Evolutionary conservation across 2,329 filamentous ascomycete species (phyloP).

Genomic region (Massarina eburnea): DNA sequence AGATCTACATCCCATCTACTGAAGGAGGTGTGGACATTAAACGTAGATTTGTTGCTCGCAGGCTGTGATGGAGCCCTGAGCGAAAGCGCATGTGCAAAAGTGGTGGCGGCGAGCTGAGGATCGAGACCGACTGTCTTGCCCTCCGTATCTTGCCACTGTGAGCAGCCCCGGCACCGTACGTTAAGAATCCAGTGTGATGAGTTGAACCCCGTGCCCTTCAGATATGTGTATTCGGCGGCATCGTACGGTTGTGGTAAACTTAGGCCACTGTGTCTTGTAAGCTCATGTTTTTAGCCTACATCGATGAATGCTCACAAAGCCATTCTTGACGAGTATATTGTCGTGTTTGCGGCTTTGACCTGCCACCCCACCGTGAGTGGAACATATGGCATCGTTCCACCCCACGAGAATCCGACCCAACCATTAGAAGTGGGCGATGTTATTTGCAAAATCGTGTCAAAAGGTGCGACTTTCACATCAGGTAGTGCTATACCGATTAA

Average conservation of each 20-base stretch:
- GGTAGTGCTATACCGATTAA: conserved; percentile 42
- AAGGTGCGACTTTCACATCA: conserved; percentile 28
- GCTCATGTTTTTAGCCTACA: background rate
- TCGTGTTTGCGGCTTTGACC: conserved; percentile 42
- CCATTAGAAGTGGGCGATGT: conserved; percentile 48
- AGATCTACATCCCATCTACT: conserved; percentile 32
- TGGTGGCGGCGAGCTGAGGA: conserved; percentile 16
- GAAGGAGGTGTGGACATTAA: conserved; percentile 32
- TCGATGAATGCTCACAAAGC: conserved; percentile 45
- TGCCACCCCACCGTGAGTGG: conserved; percentile 51
- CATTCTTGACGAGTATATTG: conserved; percentile 48
- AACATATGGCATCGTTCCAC: conserved; percentile 53
- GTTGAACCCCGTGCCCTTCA: conserved; percentile 36
- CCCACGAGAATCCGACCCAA: conserved; percentile 55
- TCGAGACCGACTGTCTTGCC: conserved; percentile 22
- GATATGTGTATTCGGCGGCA: conserved; percentile 29
- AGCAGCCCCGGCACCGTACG: conserved; percentile 34
- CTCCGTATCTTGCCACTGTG: conserved; percentile 31
- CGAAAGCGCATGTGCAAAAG: conserved; percentile 29
- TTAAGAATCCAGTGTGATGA: conserved; percentile 36
- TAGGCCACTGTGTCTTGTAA: conserved; percentile 23
- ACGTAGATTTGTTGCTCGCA: conserved; percentile 33
- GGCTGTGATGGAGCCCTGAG: conserved; percentile 22
- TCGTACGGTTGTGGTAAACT: conserved; percentile 31
- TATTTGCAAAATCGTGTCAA: conserved; percentile 50